Evolutionary conservation across 2,329 filamentous ascomycete genomes (phyloP).

Genomic region (Fusarium paranaense): DNA sequence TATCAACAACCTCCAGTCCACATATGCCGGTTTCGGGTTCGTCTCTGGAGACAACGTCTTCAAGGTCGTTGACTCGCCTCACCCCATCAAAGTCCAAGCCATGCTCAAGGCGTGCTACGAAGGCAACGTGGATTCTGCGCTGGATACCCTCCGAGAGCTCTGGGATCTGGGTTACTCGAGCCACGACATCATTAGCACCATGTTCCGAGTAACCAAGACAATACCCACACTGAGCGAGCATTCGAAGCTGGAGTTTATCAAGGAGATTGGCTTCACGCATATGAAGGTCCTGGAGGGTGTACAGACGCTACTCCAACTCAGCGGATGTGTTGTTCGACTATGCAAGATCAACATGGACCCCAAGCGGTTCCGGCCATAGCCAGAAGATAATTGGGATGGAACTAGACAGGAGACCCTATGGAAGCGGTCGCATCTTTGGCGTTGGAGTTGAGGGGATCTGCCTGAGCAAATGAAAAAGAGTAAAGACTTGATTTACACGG

Average conservation of each 20-base stretch:
- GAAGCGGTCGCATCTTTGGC: conserved; percentile 24
- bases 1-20: conserved; percentile 98
- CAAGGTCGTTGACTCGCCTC: conserved; percentile 94
- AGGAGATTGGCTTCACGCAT: conserved; percentile 98
- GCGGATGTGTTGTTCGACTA: conserved; percentile 89
- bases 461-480: conserved; percentile 30
- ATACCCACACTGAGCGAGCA: conserved; percentile 93
- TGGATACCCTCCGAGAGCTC: conserved; percentile 88
- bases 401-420: neutral
- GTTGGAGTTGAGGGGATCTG: conserved; percentile 36
- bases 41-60: conserved; percentile 99
- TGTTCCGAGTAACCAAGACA: conserved; percentile 98
- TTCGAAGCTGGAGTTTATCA: conserved; percentile 96
- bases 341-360: conserved; percentile 98
- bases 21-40: conserved; percentile 92
- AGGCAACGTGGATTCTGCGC: conserved; percentile 86
- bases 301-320: conserved; percentile 92
- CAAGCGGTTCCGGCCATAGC: conserved; percentile 72
- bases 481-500: conserved; percentile 38
- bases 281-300: conserved; percentile 99
- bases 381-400: conserved; percentile 29
- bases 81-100: conserved; percentile 97
- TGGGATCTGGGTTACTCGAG: conserved; percentile 98
- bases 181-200: conserved; percentile 98
- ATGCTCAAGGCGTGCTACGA: conserved; percentile 99